These are phyloP conservation scores for Vishniacozyma victoriae DNA, from an alignment of 768 basidiomycete genomes.

Conservation along the genomic window DNA sequence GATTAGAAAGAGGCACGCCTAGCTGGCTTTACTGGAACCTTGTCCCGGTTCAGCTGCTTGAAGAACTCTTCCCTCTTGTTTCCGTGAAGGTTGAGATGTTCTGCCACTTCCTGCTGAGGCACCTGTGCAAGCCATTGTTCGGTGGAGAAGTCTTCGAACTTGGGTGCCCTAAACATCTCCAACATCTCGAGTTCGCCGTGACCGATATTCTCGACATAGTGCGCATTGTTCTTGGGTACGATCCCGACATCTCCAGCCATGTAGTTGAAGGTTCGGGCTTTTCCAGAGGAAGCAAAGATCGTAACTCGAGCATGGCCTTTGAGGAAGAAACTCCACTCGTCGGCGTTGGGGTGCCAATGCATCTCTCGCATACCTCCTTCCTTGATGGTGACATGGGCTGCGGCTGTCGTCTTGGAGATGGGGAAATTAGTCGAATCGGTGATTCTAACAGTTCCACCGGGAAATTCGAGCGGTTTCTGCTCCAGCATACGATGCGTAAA, in stretches of 20 bases:
- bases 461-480: constrained; percentile 47
- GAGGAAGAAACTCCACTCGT: constrained; percentile 46
- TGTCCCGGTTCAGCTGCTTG: constrained; percentile 5
- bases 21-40: constrained; percentile 9
- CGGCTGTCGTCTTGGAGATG: constrained; percentile 55
- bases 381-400: constrained; percentile 58
- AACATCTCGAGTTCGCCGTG: constrained; percentile 57
- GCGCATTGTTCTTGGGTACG: constrained; percentile 35
- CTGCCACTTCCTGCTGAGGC: constrained; percentile 2
- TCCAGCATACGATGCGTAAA: constrained; percentile 55
- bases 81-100: constrained; percentile 8
- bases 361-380: constrained; percentile 58
- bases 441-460: constrained; percentile 59
- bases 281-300: constrained; percentile 55
- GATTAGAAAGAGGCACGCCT: no score
- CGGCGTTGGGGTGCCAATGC: constrained; percentile 65
- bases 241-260: constrained; percentile 58
- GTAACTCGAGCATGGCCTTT: constrained; percentile 54
- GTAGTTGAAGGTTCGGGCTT: constrained; percentile 60
- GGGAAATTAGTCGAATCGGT: constrained; percentile 57
- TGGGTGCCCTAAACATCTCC: constrained; percentile 60
- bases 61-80: constrained; percentile 11
- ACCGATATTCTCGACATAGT: constrained; percentile 65
- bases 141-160: constrained; percentile 12
- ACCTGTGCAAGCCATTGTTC: constrained; percentile 8